Base-by-base conservation (phyloP, 805 yeast species). In the Suhomyces faveliae region DNA sequence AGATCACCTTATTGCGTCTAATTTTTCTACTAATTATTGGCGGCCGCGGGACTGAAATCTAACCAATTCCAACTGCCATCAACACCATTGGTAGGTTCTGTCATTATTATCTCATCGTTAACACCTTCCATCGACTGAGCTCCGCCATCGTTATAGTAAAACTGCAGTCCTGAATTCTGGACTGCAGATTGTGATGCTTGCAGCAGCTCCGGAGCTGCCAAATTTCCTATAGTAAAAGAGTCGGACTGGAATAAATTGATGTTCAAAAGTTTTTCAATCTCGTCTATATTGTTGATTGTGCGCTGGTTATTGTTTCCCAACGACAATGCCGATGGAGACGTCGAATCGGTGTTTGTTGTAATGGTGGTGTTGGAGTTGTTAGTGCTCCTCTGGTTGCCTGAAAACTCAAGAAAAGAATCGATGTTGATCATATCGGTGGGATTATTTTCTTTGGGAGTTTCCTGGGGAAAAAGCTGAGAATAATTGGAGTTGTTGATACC, bases 31-130 rank as follows among this genome's bases (percentile, higher is more conserved):
- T 23, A 29, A 42, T 22, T 21, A 22, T 35, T 43, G 24, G 46
- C 13, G 9, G 46, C 24, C 2, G 68, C 52, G 13, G 68, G 65
- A 11, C 63, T 61, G 44, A 69, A 69, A 43, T 71, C 76, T 21
- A 71, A 53, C 76, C 76, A 71, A 54, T 67, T 71, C 73, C 73
- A 71, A 48, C 58, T 62, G 45, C 53, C 55, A 15, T 53, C 48
- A 21, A 43, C 29, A 29, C 41, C 23, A 13, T 44, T 43, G 2
- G 13, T 38, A 3, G 55, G 56, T 33, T 62, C 63, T 46, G 57
- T 61, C 23, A 60, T 47, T 46, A 69, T 56, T 2, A 70, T 57
- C 51, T 70, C 74, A 49, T 70, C 74, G 13, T 61, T 58, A 15
- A 67, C 55, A 22, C 71, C 68, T 29, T 52, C 48, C 46, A 45